Evolutionary conservation across 2,329 filamentous ascomycete species (phyloP).

Genomic region (Pseudocercospora eumusae): DNA sequence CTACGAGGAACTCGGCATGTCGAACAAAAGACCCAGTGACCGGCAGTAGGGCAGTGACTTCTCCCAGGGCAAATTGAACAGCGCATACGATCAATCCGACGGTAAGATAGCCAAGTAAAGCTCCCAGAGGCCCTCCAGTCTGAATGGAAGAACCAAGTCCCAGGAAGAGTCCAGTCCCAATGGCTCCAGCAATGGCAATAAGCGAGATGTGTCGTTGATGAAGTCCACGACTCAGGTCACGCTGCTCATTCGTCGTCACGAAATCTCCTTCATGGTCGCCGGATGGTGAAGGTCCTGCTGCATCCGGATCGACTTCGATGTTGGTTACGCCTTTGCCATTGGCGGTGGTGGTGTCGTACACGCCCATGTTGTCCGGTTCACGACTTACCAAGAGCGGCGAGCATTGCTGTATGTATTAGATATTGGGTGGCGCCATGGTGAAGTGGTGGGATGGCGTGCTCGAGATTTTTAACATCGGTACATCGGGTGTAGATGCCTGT

Average conservation of each 20-base stretch:
- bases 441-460: neutral
- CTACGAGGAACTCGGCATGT: slow-evolving; percentile 54
- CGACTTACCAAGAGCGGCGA: neutral
- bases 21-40: slow-evolving; percentile 55
- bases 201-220: slow-evolving; percentile 59
- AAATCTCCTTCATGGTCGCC: slow-evolving; percentile 29
- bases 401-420: slow-evolving; percentile 1
- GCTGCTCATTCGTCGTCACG: slow-evolving; percentile 34
- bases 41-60: slow-evolving; percentile 54
- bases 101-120: slow-evolving; percentile 55
- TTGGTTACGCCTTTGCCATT: neutral
- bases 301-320: slow-evolving; percentile 1
- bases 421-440: neutral
- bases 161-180: slow-evolving; percentile 68
- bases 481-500: neutral
- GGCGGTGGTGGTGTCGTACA: neutral
- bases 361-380: neutral
- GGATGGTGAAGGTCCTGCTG: slow-evolving; percentile 13
- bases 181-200: slow-evolving; percentile 72
- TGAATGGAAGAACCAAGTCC: slow-evolving; percentile 56
- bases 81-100: slow-evolving; percentile 54
- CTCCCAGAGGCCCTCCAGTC: slow-evolving; percentile 54
- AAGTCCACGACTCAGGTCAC: slow-evolving; percentile 51
- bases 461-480: neutral
- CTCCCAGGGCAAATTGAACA: slow-evolving; percentile 55